phyloP scores from a whole-genome alignment of 2,329 filamentous ascomycete genomes.

The Septoria petroselini region DNA sequence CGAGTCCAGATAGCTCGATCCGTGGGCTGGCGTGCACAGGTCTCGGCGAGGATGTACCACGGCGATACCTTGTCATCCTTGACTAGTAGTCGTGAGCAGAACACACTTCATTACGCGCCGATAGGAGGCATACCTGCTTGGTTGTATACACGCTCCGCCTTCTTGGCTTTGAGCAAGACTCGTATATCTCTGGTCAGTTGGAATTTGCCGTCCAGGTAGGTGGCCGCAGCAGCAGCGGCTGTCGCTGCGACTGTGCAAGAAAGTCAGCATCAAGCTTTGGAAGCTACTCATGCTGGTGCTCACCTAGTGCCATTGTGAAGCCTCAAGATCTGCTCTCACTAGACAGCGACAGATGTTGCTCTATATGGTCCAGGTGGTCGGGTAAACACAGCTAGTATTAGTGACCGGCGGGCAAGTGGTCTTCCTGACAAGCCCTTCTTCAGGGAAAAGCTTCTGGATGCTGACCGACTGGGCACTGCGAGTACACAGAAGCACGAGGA shows the following conservation, averaged over 20 bases:
- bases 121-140: conserved; percentile 47
- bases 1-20: conserved; percentile 65
- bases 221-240: conserved; percentile 43
- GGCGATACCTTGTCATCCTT: conserved; percentile 28
- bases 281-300: not conserved
- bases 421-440: not conserved
- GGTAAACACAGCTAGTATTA: not conserved
- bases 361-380: not conserved
- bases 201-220: conserved; percentile 67
- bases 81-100: conserved; percentile 8
- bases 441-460: not conserved
- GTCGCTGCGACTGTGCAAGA: conserved; percentile 13
- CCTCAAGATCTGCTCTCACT: no score
- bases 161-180: conserved; percentile 45
- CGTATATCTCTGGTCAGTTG: conserved; percentile 60
- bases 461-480: not conserved
- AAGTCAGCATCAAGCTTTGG: not conserved
- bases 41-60: conserved; percentile 31
- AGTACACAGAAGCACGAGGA: not conserved
- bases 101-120: not conserved
- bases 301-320: conserved; percentile 5
- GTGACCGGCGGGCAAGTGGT: not conserved
- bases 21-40: conserved; percentile 41
- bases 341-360: no score
- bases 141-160: conserved; percentile 46